Evolutionary conservation across 2,329 filamentous ascomycete genomes (phyloP), one percentile per base, ranked within the genome.

Genomic region (Penicillium sp.): DNA sequence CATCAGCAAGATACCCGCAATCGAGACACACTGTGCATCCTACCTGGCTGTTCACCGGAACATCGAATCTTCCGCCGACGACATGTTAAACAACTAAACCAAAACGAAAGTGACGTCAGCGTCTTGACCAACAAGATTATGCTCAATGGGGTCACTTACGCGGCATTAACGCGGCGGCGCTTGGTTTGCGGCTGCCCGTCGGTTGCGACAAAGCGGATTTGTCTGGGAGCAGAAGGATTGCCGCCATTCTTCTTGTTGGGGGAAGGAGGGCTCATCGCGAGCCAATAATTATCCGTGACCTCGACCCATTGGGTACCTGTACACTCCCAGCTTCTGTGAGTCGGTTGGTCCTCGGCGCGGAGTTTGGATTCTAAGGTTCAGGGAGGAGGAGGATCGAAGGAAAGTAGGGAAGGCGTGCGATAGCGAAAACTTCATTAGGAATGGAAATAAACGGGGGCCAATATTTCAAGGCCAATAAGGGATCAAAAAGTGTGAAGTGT

Each of bases 151-250:
- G 35, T 39, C 29, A 66, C 86, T 74, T 81, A 89, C 85, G 89
- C 89, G 67, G 89, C 87, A 75, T 87, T 90, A 68, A 93, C 89
- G 66, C 89, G 82, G 69, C 89, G 83, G 66, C 89, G 81, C 75
- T 92, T 93, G 26, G 88, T 87, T 59, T 89, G 89, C 47, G 89
- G 89, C 62, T 90, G 88, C 60, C 89, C 89, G 75, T 92, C 88
- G 67, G 87, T 91, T 62, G 90, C 89, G 65, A 93, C 89, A 72
- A 92, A 93, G 65, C 89, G 87, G 64, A 90, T 89, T 67, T 78
- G 77, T 55, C 74, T 66, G 47, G 69, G 67, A 53, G 63, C 65
- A 53, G 67, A 61, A 61, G 66, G 57, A 64, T 60, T 68, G 61
- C 65, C 69, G 64, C 66, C 66, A 59, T 61, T 64, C 57, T 73